Evolutionary conservation across 805 yeast genomes (phyloP).

Genomic region (Schwanniomyces yamadae): DNA sequence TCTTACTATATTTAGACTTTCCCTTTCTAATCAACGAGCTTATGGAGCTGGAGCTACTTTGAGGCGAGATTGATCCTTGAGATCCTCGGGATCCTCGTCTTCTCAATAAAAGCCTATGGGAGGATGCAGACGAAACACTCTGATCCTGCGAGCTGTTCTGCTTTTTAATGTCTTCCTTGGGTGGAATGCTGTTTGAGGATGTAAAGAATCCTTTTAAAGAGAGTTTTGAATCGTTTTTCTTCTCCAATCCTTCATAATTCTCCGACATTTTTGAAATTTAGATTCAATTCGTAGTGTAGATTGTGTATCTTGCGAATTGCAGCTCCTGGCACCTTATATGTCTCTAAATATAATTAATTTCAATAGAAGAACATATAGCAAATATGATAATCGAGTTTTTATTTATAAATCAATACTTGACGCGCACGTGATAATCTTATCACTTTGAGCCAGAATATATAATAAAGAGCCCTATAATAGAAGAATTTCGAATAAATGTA

Average conservation of each 20-base stretch:
- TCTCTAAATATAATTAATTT: no score
- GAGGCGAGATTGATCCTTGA: constrained; percentile 26
- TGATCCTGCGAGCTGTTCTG: neutral
- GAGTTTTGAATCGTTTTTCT: neutral
- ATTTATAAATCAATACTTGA: no score
- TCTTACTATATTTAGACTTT: neutral
- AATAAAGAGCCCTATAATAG: no score
- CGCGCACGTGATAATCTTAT: no score
- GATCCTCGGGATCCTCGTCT: constrained; percentile 18
- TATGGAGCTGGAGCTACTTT: constrained; percentile 21
- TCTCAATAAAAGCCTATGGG: constrained; percentile 26
- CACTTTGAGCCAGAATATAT: no score
- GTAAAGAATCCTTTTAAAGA: constrained; percentile 4
- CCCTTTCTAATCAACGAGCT: constrained; percentile 12
- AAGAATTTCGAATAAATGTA: no score
- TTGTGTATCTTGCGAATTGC: no score
- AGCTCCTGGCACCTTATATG: no score
- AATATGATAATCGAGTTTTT: no score
- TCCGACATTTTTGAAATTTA: no score
- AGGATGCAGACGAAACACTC: constrained; percentile 7
- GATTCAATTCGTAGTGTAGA: no score
- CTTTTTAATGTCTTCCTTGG: constrained; percentile 1
- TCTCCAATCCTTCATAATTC: neutral
- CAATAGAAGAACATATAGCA: no score
- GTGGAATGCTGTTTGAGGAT: neutral